These are phyloP conservation scores for Nothophaeocryptopus gaeumannii DNA, from an alignment of 2,329 filamentous ascomycete genomes.

Conservation along the genomic window DNA sequence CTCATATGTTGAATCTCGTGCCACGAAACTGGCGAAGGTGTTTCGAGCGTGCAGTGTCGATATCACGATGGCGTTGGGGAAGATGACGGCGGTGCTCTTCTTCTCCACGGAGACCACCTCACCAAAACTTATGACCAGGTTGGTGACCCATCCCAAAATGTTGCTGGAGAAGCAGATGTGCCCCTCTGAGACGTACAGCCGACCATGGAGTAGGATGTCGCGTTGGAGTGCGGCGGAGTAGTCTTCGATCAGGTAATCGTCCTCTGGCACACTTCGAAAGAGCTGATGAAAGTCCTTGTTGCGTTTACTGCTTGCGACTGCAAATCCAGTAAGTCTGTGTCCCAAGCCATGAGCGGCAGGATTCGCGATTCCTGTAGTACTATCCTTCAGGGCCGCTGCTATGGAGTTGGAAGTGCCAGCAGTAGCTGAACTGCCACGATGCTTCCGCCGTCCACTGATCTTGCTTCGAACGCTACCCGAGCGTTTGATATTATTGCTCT, in stretches of 20 bases:
- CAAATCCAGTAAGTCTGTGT: slow-evolving; percentile 87
- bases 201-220: slow-evolving; percentile 90
- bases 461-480: slow-evolving; percentile 53
- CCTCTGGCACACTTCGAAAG: slow-evolving; percentile 95
- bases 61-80: slow-evolving; percentile 96
- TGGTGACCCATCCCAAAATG: slow-evolving; percentile 96
- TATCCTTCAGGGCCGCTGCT: slow-evolving; percentile 68
- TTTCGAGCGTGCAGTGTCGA: slow-evolving; percentile 94
- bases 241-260: slow-evolving; percentile 97
- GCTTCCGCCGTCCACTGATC: slow-evolving; percentile 58
- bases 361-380: slow-evolving; percentile 66
- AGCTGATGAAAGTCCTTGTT: slow-evolving; percentile 92
- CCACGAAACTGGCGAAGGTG: slow-evolving; percentile 91
- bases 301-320: slow-evolving; percentile 90
- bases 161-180: slow-evolving; percentile 99
- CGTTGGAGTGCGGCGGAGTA: slow-evolving; percentile 95
- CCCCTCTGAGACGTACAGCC: slow-evolving; percentile 93
- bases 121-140: slow-evolving; percentile 95
- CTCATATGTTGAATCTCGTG: slow-evolving; percentile 93
- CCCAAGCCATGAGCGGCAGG: slow-evolving; percentile 57
- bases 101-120: slow-evolving; percentile 97
- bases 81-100: slow-evolving; percentile 88
- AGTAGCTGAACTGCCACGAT: slow-evolving; percentile 73
- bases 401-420: slow-evolving; percentile 67
- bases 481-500: slow-evolving; percentile 54